Conservation (phyloP, 768 basidiomycete species). For the Phallus indusiatus region DNA sequence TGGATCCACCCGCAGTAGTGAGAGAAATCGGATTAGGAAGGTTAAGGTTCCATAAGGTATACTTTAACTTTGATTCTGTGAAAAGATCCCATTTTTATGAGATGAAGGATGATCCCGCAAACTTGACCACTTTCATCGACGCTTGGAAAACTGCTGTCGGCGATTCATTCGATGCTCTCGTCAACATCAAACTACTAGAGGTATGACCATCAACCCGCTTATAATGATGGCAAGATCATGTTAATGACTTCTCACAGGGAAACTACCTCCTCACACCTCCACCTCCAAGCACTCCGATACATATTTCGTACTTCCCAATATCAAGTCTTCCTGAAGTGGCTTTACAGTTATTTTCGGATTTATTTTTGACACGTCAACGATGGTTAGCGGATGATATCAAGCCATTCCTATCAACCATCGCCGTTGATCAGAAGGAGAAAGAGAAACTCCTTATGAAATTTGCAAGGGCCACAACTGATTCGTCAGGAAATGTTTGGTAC, state of each 20-base stretch:
- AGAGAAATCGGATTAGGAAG: slow-evolving; percentile 72
- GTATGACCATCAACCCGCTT: slow-evolving; percentile 32
- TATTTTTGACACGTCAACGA: slow-evolving; percentile 70
- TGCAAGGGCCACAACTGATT: slow-evolving; percentile 66
- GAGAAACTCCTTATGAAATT: slow-evolving; percentile 85
- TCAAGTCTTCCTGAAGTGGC: slow-evolving; percentile 70
- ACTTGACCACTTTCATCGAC: slow-evolving; percentile 42
- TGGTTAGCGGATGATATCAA: slow-evolving; percentile 76
- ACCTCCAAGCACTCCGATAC: slow-evolving; percentile 18
- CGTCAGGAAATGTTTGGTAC: slow-evolving; percentile 57
- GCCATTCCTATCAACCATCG: slow-evolving; percentile 76
- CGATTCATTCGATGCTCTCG: slow-evolving; percentile 56
- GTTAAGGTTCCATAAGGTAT: slow-evolving; percentile 51
- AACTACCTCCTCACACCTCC: slow-evolving; percentile 50
- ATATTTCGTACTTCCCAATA: slow-evolving; percentile 67
- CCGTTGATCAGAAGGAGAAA: slow-evolving; percentile 74
- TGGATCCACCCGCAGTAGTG: slow-evolving; percentile 53
- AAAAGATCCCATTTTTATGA: neutral
- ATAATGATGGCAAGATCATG: neutral
- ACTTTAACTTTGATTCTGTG: neutral
- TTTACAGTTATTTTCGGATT: slow-evolving; percentile 70
- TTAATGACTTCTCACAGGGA: slow-evolving; percentile 39
- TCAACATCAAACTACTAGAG: slow-evolving; percentile 58
- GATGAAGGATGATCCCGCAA: slow-evolving; percentile 48
- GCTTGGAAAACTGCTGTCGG: slow-evolving; percentile 72